Evolutionary conservation across 768 basidiomycete genomes (phyloP).

Genomic region (Suillus placidus): DNA sequence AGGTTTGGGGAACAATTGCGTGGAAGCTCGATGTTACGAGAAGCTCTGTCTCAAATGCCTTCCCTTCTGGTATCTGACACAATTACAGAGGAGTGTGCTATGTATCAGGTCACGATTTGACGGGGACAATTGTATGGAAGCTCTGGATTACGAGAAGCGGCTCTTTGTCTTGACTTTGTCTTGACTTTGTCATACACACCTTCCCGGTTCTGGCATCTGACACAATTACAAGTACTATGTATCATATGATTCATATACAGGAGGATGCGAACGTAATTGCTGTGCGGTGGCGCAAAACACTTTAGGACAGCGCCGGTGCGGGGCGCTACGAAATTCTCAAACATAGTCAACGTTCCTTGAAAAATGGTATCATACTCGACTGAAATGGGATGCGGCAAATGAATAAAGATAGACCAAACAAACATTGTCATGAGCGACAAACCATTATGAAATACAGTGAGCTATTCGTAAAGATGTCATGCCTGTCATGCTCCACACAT

Average conservation of each 20-base stretch:
- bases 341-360: no score
- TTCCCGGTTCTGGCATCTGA: neutral
- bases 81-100: neutral
- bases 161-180: neutral
- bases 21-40: constrained; percentile 1
- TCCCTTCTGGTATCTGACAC: constrained; percentile 2
- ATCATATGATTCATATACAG: no score
- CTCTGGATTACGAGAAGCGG: neutral
- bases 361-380: neutral
- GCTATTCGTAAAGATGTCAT: constrained; percentile 6
- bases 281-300: neutral
- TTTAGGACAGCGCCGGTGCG: neutral
- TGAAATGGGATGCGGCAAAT: neutral
- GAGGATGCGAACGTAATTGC: neutral
- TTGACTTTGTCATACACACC: no score
- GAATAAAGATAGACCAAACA: constrained; percentile 17
- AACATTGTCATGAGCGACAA: constrained; percentile 4
- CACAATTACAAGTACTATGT: neutral
- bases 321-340: neutral
- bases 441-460: constrained; percentile 15
- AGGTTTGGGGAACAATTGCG: constrained; percentile 13
- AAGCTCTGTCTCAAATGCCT: neutral
- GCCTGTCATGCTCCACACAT: constrained; percentile 18
- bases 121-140: constrained; percentile 2
- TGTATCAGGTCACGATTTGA: neutral